Evolutionary conservation across 1,139 yeast genomes (phyloP).

Genomic region (Taiozyma sp.): DNA sequence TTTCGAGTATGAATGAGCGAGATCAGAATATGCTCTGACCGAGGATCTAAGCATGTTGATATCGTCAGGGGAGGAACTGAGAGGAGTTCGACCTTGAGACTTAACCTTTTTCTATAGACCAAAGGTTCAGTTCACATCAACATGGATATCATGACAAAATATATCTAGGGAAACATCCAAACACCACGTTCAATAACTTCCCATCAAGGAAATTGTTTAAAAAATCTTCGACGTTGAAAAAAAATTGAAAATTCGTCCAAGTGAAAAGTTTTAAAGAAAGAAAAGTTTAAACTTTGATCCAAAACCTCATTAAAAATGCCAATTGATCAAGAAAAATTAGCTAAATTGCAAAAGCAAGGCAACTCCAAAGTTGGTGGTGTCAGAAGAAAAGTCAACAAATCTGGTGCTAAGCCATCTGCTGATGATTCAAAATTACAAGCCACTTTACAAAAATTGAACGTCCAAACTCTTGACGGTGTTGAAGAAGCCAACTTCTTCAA

Average conservation of each 20-base stretch:
- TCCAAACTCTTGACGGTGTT: constrained; percentile 82
- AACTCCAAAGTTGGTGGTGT: constrained; percentile 83
- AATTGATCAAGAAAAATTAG: constrained; percentile 84
- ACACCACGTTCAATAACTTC: constrained; percentile 3
- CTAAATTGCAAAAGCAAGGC: constrained; percentile 73
- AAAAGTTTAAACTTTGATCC: neutral
- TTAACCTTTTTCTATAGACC: too few species aligned
- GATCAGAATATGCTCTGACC: constrained; percentile 5
- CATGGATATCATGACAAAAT: neutral
- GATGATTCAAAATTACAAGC: constrained; percentile 91
- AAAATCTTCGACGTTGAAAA: neutral
- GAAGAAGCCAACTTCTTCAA: constrained; percentile 98
- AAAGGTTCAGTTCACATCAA: too few species aligned
- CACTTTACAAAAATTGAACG: constrained; percentile 84
- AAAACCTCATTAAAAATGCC: constrained; percentile 45
- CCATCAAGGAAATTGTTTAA: neutral
- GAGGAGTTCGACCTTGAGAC: too few species aligned
- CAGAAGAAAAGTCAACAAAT: constrained; percentile 66
- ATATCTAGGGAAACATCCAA: constrained; percentile 2
- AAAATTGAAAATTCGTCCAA: neutral
- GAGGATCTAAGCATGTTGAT: neutral
- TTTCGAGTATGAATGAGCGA: constrained; percentile 22
- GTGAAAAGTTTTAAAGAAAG: neutral
- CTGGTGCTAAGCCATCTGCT: constrained; percentile 57
- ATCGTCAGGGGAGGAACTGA: neutral